A percentile compares a stretch with the other conserved stretches of the same genome.
Evolutionary conservation across 139 green algal genomes (phyloP).

Genomic region (Prasinococcaceae sp.): DNA sequence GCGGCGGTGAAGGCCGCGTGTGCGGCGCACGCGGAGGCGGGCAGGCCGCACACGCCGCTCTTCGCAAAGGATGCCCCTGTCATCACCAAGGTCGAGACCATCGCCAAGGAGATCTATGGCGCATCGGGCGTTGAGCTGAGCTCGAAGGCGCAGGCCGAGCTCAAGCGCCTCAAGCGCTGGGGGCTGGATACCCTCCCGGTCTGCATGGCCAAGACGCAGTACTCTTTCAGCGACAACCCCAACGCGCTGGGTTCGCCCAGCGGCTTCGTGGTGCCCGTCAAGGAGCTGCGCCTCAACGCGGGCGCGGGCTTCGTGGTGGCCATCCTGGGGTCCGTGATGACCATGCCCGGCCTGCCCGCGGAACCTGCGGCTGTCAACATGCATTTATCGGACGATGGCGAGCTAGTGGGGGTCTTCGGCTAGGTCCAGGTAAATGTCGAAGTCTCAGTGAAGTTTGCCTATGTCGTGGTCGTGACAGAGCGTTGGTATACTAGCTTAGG

Average conservation of each 20-base stretch:
- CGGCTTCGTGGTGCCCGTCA: constrained; percentile 81
- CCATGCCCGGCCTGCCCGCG: constrained; percentile 51
- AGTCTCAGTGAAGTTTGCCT: too few relatives aligned
- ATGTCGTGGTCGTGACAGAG: too few relatives aligned
- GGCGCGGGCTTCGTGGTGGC: constrained; percentile 88
- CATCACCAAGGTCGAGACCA: constrained; percentile 87
- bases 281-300: constrained; percentile 63
- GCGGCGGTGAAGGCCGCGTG: constrained; percentile 68
- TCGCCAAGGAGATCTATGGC: constrained; percentile 77
- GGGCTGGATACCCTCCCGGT: constrained; percentile 84
- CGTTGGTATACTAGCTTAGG: too few relatives aligned
- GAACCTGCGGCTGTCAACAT: too few relatives aligned
- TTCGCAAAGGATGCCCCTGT: constrained; percentile 62
- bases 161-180: constrained; percentile 60
- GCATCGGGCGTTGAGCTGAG: constrained; percentile 57
- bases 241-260: constrained; percentile 44
- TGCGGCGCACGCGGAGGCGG: constrained; percentile 12
- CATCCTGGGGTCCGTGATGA: constrained; percentile 84
- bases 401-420: too few relatives aligned
- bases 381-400: too few relatives aligned
- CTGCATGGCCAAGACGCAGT: constrained; percentile 99
- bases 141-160: constrained; percentile 31
- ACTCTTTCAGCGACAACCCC: constrained; percentile 77
- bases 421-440: too few relatives aligned
- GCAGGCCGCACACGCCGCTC: too few relatives aligned